These are phyloP conservation scores for Teratosphaeria epicoccoides DNA, from an alignment of 2,329 filamentous ascomycete genomes.

Conservation along the genomic window DNA sequence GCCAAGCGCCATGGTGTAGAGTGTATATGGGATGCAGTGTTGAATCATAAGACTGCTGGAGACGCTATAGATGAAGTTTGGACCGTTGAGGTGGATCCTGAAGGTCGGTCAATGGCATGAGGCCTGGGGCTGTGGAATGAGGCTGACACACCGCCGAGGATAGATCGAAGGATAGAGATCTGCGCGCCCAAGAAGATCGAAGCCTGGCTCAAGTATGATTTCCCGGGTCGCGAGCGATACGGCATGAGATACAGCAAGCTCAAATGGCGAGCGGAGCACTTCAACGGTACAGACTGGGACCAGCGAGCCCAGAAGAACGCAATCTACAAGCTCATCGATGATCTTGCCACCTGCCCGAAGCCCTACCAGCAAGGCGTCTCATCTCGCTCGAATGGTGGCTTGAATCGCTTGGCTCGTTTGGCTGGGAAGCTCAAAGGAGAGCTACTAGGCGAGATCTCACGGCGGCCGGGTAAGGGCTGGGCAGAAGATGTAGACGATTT, in stretches of 20 bases:
- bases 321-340: slow-evolving; percentile 53
- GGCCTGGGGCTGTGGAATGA: background rate
- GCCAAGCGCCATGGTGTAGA: slow-evolving; percentile 46
- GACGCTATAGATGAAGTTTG: slow-evolving; percentile 53
- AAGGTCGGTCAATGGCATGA: slow-evolving; percentile 10
- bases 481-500: slow-evolving; percentile 50
- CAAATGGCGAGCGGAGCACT: slow-evolving; percentile 58
- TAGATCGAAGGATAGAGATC: slow-evolving; percentile 46
- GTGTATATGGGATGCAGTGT: slow-evolving; percentile 58
- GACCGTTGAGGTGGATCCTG: slow-evolving; percentile 52
- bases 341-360: slow-evolving; percentile 21
- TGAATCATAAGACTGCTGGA: slow-evolving; percentile 62
- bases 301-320: slow-evolving; percentile 45
- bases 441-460: background rate
- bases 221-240: slow-evolving; percentile 41
- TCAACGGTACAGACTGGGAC: slow-evolving; percentile 58
- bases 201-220: slow-evolving; percentile 58
- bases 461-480: slow-evolving; percentile 49
- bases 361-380: slow-evolving; percentile 4
- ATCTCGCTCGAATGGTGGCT: slow-evolving; percentile 1
- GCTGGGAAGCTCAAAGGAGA: slow-evolving; percentile 8
- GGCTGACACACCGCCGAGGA: slow-evolving; percentile 1
- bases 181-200: slow-evolving; percentile 51
- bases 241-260: slow-evolving; percentile 48
- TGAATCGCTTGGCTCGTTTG: slow-evolving; percentile 15